phyloP scores from a whole-genome alignment of 192 early-diverging fungal species.

The Backusella sp. region DNA sequence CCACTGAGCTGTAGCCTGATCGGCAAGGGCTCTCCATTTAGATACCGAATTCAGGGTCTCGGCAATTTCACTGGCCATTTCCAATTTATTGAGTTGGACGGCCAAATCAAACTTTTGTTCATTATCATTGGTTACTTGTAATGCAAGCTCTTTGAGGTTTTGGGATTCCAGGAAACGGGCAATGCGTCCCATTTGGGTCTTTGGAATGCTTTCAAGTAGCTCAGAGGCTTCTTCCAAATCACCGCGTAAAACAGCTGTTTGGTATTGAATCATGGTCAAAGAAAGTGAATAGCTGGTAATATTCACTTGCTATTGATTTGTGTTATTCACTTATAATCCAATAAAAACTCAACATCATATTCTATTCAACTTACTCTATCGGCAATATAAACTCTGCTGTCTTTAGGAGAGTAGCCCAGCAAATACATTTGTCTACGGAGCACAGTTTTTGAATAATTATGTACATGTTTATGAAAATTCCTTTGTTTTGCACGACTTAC shows the following conservation, averaged over 20 bases:
- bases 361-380: slow-evolving; percentile 65
- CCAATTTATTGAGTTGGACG: slow-evolving; percentile 78
- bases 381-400: slow-evolving; percentile 90
- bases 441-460: neutral
- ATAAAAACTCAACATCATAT: neutral
- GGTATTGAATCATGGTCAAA: slow-evolving; percentile 95
- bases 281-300: slow-evolving; percentile 91
- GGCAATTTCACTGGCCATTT: slow-evolving; percentile 88
- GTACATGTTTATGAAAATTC: neutral
- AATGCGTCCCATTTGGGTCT: slow-evolving; percentile 84
- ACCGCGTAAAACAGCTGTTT: slow-evolving; percentile 93
- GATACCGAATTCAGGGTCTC: slow-evolving; percentile 75
- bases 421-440: slow-evolving; percentile 74
- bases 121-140: slow-evolving; percentile 89
- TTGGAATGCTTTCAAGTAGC: slow-evolving; percentile 80
- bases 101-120: slow-evolving; percentile 98
- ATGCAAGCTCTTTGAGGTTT: slow-evolving; percentile 86
- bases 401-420: slow-evolving; percentile 89
- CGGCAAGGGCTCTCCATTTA: slow-evolving; percentile 93
- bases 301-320: slow-evolving; percentile 68
- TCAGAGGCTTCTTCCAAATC: slow-evolving; percentile 82
- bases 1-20: slow-evolving; percentile 85
- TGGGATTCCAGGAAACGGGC: slow-evolving; percentile 97
- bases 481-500: slow-evolving; percentile 40
- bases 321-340: neutral